These are phyloP conservation scores for Colletotrichum musicola DNA, from an alignment of 2,329 filamentous ascomycete species.

Conservation along the genomic window DNA sequence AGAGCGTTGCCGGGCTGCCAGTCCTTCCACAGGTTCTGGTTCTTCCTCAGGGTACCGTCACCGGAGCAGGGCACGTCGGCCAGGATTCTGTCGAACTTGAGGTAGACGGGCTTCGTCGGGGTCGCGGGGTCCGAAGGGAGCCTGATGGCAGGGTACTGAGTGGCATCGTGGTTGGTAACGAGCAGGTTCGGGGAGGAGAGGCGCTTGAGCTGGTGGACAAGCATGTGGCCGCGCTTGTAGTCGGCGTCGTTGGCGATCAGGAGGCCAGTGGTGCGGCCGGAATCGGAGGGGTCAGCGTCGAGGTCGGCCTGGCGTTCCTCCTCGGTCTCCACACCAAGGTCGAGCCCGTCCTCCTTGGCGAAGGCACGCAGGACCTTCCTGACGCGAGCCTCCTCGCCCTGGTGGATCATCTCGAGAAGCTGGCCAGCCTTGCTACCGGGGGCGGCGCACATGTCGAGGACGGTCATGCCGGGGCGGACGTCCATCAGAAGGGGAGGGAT, in stretches of 20 bases:
- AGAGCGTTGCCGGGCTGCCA: conserved; percentile 91
- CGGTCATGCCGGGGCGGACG: conserved; percentile 89
- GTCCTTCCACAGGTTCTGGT: conserved; percentile 92
- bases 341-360: conserved; percentile 70
- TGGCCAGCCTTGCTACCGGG: conserved; percentile 98
- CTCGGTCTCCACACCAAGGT: conserved; percentile 61
- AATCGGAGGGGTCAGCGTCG: conserved; percentile 74
- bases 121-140: conserved; percentile 73
- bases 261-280: conserved; percentile 89
- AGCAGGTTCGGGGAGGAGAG: conserved; percentile 96
- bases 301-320: conserved; percentile 64
- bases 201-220: conserved; percentile 97
- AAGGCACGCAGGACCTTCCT: conserved; percentile 76
- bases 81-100: conserved; percentile 97
- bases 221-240: conserved; percentile 96
- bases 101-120: conserved; percentile 73
- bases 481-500: conserved; percentile 96
- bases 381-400: conserved; percentile 90
- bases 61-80: conserved; percentile 98
- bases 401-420: conserved; percentile 92
- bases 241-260: conserved; percentile 97
- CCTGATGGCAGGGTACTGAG: conserved; percentile 92
- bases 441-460: conserved; percentile 95
- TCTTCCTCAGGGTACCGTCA: conserved; percentile 94
- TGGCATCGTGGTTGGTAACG: conserved; percentile 98